These are phyloP conservation scores for Amanita jacksonii DNA, from an alignment of 768 basidiomycete genomes.

Conservation along the genomic window DNA sequence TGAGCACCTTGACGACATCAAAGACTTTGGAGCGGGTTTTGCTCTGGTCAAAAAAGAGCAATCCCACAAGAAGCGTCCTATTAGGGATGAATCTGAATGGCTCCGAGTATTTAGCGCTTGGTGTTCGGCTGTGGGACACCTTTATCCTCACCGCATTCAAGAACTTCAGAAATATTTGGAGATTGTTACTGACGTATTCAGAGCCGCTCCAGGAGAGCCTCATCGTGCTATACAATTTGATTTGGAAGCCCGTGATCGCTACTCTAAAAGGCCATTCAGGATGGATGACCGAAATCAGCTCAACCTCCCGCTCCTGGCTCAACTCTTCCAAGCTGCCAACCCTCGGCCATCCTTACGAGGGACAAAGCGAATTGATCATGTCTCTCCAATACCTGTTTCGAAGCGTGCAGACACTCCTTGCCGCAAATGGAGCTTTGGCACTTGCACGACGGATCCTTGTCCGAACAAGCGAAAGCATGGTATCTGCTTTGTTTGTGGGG, in stretches of 20 bases:
- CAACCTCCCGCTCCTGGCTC: neutral
- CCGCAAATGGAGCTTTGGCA: too few species aligned
- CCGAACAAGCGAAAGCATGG: conserved; percentile 6
- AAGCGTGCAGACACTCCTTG: too few species aligned
- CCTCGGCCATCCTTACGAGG: neutral
- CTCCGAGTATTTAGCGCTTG: conserved; percentile 12
- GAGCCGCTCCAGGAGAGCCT: too few species aligned
- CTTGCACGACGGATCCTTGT: too few species aligned
- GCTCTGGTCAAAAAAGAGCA: conserved; percentile 11
- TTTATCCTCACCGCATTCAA: conserved; percentile 9
- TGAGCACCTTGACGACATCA: too few species aligned
- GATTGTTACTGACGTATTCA: conserved; percentile 7
- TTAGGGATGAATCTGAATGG: too few species aligned
- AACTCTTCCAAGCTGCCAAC: too few species aligned
- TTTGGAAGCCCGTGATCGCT: conserved; percentile 6
- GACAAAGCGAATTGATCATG: too few species aligned
- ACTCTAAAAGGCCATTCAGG: conserved; percentile 9
- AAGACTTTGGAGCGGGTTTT: too few species aligned
- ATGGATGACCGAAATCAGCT: conserved; percentile 7
- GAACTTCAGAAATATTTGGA: conserved; percentile 8
- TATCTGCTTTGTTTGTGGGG: conserved; percentile 1
- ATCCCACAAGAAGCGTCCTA: too few species aligned
- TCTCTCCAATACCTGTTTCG: too few species aligned
- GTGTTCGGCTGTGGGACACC: conserved; percentile 4
- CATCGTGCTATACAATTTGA: conserved; percentile 9